These are phyloP conservation scores for Camellia oleifera DNA, from an alignment of 179 eudicot species.

Conservation along the genomic window DNA sequence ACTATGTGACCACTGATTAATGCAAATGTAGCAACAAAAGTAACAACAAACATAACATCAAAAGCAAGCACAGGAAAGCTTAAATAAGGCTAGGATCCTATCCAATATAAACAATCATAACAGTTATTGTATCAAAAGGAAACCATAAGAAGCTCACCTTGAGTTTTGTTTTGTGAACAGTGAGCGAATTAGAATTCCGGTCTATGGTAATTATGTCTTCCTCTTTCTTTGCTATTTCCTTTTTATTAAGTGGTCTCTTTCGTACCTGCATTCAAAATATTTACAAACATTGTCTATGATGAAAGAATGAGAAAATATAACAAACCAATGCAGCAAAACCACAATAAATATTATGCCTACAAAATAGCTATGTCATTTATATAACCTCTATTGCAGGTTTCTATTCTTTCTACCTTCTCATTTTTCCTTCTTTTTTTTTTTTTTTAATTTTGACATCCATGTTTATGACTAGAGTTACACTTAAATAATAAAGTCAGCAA, in stretches of 20 bases:
- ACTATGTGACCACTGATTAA: no score
- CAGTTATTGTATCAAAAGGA: neutral
- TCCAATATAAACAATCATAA: neutral
- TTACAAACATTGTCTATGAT: neutral
- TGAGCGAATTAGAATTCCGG: conserved; percentile 48
- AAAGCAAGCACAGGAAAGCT: neutral
- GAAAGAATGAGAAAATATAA: neutral
- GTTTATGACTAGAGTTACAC: no score
- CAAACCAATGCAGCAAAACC: conserved; percentile 7
- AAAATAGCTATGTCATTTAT: neutral
- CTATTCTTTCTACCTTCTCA: neutral
- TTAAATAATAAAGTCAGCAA: no score
- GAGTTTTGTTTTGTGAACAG: conserved; percentile 75
- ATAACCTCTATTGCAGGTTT: neutral
- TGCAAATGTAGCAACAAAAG: no score
- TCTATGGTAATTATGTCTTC: conserved; percentile 63
- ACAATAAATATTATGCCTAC: neutral
- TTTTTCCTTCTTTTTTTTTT: neutral
- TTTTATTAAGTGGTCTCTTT: conserved; percentile 74
- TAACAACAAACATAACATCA: no score
- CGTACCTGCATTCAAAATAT: conserved; percentile 46
- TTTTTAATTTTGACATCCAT: no score
- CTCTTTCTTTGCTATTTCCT: conserved; percentile 62
- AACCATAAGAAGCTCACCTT: conserved; percentile 40
- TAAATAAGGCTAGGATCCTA: neutral